Conservation (phyloP, 495 filamentous ascomycete genomes). For the Bacidia rubella region DNA sequence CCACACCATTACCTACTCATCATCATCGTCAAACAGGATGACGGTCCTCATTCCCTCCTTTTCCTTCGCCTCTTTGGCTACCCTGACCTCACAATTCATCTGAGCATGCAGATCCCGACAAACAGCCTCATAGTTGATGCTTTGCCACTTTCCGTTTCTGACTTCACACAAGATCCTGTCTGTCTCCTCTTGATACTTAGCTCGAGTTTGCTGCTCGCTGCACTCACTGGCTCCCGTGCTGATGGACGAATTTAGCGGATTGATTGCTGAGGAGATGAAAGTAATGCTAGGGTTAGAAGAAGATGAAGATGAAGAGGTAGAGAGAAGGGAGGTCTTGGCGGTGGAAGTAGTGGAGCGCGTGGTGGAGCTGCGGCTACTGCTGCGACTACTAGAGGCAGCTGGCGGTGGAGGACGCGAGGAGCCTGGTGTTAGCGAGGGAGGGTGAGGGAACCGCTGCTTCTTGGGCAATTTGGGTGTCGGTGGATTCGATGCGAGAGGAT, state of each 20-base stretch:
- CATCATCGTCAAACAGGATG: too few species aligned
- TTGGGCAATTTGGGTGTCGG: background rate
- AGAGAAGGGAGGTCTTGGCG: background rate
- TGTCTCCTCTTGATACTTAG: constrained; percentile 1
- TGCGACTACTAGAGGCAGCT: too few species aligned
- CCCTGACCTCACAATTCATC: background rate
- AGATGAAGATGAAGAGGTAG: background rate
- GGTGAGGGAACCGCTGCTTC: background rate
- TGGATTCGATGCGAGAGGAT: background rate
- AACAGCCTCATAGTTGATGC: background rate
- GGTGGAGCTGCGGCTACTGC: too few species aligned
- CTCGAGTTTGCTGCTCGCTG: background rate
- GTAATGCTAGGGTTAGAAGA: background rate
- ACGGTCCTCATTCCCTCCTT: background rate
- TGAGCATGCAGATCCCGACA: constrained; percentile 4
- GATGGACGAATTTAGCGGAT: background rate
- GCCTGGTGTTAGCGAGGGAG: background rate
- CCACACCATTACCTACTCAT: too few species aligned
- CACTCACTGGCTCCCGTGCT: background rate
- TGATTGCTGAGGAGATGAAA: background rate
- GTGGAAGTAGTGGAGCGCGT: too few species aligned
- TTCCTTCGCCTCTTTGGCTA: background rate
- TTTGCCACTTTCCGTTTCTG: background rate
- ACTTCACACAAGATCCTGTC: constrained; percentile 1
- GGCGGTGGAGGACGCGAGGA: background rate